phyloP scores from a whole-genome alignment of 129 eudicot species.

The Centrapalus pauciflorus region DNA sequence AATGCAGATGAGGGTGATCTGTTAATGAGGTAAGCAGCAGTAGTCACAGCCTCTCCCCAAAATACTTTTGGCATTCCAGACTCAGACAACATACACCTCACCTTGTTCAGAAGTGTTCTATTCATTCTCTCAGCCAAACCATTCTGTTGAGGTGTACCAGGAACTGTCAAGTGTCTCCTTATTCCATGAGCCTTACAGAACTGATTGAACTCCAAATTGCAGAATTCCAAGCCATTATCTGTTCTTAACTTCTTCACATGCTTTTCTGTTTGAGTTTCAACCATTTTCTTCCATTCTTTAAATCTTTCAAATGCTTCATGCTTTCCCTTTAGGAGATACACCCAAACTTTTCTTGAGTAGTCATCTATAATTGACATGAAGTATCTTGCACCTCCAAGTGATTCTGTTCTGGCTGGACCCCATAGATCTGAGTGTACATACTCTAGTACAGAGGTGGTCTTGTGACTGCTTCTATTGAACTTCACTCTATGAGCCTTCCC shows the following conservation, averaged over 20 bases:
- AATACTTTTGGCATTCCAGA: too few species aligned
- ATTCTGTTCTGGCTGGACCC: not conserved
- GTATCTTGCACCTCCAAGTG: not conserved
- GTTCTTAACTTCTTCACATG: not conserved
- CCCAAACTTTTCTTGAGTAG: not conserved
- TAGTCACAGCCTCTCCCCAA: too few species aligned
- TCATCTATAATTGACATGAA: not conserved
- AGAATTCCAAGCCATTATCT: not conserved
- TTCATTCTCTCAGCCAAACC: not conserved
- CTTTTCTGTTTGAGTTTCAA: not conserved
- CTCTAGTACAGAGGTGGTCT: too few species aligned
- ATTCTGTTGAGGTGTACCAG: not conserved
- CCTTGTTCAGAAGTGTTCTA: too few species aligned
- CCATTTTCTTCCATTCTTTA: too few species aligned
- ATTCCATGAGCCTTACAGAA: not conserved
- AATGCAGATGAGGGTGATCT: too few species aligned
- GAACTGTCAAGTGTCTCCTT: not conserved
- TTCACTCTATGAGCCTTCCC: too few species aligned
- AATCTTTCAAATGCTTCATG: not conserved
- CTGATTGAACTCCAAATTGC: not conserved
- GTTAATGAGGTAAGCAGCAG: too few species aligned
- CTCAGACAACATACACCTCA: too few species aligned
- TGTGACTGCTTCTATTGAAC: too few species aligned
- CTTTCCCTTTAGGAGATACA: not conserved
- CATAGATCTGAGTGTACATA: not conserved